A percentile compares a stretch with the other conserved stretches of the same genome.
phyloP scores from a whole-genome alignment of 371 early-diverging fungal genomes.

The Fennellomyces sp. region DNA sequence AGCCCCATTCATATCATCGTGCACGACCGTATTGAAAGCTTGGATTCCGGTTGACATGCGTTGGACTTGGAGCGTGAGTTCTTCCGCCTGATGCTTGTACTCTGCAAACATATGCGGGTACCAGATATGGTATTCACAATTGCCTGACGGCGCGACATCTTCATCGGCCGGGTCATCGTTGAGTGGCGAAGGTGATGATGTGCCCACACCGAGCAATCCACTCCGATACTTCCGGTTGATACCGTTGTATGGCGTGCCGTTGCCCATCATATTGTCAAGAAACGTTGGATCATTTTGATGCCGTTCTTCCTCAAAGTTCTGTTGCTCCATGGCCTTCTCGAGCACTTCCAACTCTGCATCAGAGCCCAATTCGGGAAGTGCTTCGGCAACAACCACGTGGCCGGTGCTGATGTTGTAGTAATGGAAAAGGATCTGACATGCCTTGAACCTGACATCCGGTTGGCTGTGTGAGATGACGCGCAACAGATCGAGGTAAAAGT shows the following conservation, averaged over 20 bases:
- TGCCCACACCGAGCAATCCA: neutral
- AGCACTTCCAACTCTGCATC: constrained; percentile 29
- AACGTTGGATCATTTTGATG: constrained; percentile 16
- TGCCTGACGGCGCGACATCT: neutral
- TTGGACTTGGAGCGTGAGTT: neutral
- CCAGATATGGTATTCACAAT: constrained; percentile 37
- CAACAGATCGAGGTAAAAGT: constrained; percentile 55
- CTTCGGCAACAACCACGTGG: constrained; percentile 51
- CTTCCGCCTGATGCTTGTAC: constrained; percentile 6
- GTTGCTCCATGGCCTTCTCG: constrained; percentile 28
- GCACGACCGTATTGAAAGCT: neutral
- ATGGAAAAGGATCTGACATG: constrained; percentile 45
- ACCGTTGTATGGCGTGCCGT: constrained; percentile 14
- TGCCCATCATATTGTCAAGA: constrained; percentile 22
- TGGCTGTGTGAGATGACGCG: constrained; percentile 54
- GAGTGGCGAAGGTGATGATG: neutral
- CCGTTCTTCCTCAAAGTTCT: constrained; percentile 35
- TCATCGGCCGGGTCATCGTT: constrained; percentile 2
- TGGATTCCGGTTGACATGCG: constrained; percentile 1
- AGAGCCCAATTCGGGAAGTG: constrained; percentile 36
- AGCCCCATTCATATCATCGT: constrained; percentile 32
- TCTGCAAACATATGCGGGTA: constrained; percentile 45
- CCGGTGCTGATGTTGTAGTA: constrained; percentile 53
- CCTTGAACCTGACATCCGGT: constrained; percentile 36
- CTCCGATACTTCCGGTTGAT: constrained; percentile 22